Conservation (phyloP, 495 filamentous ascomycete genomes). For the Bacidia gigantensis region DNA sequence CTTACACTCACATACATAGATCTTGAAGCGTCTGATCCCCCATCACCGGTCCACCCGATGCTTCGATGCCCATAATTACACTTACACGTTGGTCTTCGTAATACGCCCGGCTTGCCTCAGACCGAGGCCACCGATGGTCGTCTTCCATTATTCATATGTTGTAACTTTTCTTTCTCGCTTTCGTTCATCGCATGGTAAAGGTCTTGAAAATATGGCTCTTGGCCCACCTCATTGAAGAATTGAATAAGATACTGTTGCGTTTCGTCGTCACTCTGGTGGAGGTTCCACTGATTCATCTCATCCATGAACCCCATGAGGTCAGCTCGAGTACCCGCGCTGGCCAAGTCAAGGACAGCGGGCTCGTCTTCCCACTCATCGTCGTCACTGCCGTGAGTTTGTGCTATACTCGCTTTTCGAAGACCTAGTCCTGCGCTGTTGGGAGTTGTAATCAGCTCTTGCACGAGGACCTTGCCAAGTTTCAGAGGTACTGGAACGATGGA, state of each 20-base stretch:
- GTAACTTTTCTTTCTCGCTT: constrained; percentile 62
- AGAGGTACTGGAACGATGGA: constrained; percentile 77
- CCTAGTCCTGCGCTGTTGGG: constrained; percentile 26
- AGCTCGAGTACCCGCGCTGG: constrained; percentile 37
- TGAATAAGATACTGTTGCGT: constrained; percentile 69
- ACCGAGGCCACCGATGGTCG: background rate
- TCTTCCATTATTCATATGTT: constrained; percentile 18
- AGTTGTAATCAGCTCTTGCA: constrained; percentile 66
- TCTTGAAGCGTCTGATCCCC: background rate
- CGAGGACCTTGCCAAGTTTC: constrained; percentile 91
- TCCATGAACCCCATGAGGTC: constrained; percentile 71
- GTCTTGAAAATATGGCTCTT: constrained; percentile 59
- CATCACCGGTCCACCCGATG: background rate
- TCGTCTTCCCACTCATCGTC: constrained; percentile 89
- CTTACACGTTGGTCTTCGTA: background rate
- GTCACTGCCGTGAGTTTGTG: constrained; percentile 28
- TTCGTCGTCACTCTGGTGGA: constrained; percentile 71
- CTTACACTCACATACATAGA: background rate
- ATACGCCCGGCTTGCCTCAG: background rate
- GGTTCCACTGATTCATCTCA: constrained; percentile 21
- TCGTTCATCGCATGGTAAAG: constrained; percentile 55
- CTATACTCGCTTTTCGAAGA: constrained; percentile 3
- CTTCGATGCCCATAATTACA: background rate
- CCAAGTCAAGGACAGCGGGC: constrained; percentile 58
- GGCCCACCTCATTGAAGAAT: constrained; percentile 66